Percentiles rank a stretch among this genome's conserved stretches.
Conservation (phyloP, 2,329 filamentous ascomycete genomes). For the Akanthomyces uredinophilus region DNA sequence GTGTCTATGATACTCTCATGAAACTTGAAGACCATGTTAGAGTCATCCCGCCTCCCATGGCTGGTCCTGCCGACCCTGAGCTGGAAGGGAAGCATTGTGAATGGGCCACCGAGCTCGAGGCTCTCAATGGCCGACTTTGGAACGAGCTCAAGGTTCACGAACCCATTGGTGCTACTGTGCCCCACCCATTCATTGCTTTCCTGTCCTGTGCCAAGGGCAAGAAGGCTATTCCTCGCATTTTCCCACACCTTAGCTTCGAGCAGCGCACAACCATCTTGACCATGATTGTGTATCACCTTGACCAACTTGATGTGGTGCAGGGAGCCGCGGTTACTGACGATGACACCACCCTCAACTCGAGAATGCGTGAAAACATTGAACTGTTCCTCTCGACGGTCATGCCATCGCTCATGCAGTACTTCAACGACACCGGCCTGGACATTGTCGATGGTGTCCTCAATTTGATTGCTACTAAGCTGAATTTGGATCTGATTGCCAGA, state of each 20-base stretch:
- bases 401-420: constrained; percentile 81
- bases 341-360: constrained; percentile 65
- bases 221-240: constrained; percentile 89
- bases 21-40: constrained; percentile 90
- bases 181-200: constrained; percentile 94
- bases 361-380: constrained; percentile 86
- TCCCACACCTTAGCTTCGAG: constrained; percentile 86
- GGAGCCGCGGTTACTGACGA: constrained; percentile 69
- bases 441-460: constrained; percentile 88
- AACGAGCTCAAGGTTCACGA: constrained; percentile 85
- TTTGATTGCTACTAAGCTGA: constrained; percentile 75
- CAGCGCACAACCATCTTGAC: constrained; percentile 93
- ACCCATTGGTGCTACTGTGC: constrained; percentile 70
- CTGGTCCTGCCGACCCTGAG: constrained; percentile 55
- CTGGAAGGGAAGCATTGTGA: constrained; percentile 70
- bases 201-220: constrained; percentile 94
- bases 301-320: constrained; percentile 84
- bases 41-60: constrained; percentile 60
- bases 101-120: constrained; percentile 57
- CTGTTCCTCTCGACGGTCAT: constrained; percentile 85
- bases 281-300: constrained; percentile 90
- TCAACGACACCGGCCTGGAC: constrained; percentile 84
- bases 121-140: constrained; percentile 81
- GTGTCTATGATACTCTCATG: constrained; percentile 84
- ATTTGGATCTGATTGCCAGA: constrained; percentile 76